A percentile compares a stretch with the other conserved stretches of the same genome.
These are phyloP conservation scores for Pythium sukuiense DNA, from an alignment of 352 stramenopile species.

Conservation along the genomic window DNA sequence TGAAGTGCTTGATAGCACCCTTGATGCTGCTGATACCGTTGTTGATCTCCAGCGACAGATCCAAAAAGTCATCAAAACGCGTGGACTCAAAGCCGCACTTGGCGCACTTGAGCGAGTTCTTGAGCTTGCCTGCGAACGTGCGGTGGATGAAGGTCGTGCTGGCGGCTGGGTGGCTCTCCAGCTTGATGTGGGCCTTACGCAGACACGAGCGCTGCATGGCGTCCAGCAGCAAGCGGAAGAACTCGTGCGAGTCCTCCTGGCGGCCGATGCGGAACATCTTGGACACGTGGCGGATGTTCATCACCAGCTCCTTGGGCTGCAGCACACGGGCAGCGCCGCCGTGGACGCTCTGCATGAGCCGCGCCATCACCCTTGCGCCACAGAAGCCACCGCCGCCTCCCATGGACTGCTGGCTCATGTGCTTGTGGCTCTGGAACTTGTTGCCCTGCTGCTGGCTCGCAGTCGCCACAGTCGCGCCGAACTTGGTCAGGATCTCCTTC, in stretches of 20 bases:
- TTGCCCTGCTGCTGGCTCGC: slow-evolving; percentile 17
- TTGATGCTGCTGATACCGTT: slow-evolving; percentile 73
- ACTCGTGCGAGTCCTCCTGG: slow-evolving; percentile 92
- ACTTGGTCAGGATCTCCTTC: slow-evolving; percentile 46
- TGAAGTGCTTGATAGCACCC: slow-evolving; percentile 81
- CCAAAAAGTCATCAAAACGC: slow-evolving; percentile 83
- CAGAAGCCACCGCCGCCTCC: slow-evolving; percentile 37
- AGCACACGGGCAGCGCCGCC: slow-evolving; percentile 38
- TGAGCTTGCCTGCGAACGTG: slow-evolving; percentile 84
- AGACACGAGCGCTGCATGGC: slow-evolving; percentile 81
- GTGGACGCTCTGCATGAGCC: slow-evolving; percentile 69
- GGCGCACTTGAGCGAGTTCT: slow-evolving; percentile 82
- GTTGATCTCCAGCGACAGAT: slow-evolving; percentile 88
- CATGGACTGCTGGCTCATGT: slow-evolving; percentile 23
- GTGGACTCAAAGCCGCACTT: slow-evolving; percentile 83
- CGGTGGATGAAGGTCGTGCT: slow-evolving; percentile 82
- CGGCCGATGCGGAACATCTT: slow-evolving; percentile 87
- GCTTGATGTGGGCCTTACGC: slow-evolving; percentile 70
- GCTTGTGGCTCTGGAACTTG: slow-evolving; percentile 28
- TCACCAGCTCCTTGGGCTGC: slow-evolving; percentile 79
- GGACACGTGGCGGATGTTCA: slow-evolving; percentile 84
- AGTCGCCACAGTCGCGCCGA: slow-evolving; percentile 25
- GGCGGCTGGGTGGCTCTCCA: slow-evolving; percentile 52
- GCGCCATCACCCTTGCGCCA: slow-evolving; percentile 59
- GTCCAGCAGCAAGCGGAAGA: slow-evolving; percentile 88